Evolutionary conservation across 371 early-diverging fungal genomes (phyloP).

Genomic region (Entomophthora muscae): DNA sequence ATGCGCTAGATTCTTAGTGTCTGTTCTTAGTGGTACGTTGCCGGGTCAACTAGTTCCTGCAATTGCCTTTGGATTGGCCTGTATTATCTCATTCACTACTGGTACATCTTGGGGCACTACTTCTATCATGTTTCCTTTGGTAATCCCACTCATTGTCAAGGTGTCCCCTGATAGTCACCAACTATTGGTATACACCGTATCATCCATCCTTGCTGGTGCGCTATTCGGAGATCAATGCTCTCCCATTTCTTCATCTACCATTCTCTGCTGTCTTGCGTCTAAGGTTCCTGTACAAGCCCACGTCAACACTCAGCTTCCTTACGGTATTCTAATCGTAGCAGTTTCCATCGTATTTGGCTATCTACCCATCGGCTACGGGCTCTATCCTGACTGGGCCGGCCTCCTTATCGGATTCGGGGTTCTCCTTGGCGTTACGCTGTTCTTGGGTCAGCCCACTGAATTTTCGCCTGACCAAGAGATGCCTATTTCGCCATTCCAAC

Average conservation of each 20-base stretch:
- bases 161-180: background rate
- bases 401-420: conserved; percentile 1
- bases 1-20: background rate
- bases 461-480: background rate
- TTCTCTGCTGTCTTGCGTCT: background rate
- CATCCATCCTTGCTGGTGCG: conserved; percentile 8
- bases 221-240: conserved; percentile 9
- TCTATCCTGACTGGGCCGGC: conserved; percentile 8
- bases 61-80: background rate
- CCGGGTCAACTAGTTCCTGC: background rate
- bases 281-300: conserved; percentile 4
- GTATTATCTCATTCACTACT: conserved; percentile 6
- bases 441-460: background rate
- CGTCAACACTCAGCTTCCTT: conserved; percentile 10
- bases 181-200: conserved; percentile 1
- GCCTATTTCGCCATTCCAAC: background rate
- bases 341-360: conserved; percentile 6
- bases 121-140: conserved; percentile 9
- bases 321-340: background rate
- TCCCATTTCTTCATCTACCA: conserved; percentile 6
- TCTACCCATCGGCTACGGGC: conserved; percentile 5
- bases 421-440: background rate
- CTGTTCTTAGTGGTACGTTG: background rate
- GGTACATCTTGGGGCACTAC: conserved; percentile 12
- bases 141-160: background rate